These are phyloP conservation scores for Kodamaea neixiangensis DNA, from an alignment of 805 yeast genomes.

Conservation along the genomic window DNA sequence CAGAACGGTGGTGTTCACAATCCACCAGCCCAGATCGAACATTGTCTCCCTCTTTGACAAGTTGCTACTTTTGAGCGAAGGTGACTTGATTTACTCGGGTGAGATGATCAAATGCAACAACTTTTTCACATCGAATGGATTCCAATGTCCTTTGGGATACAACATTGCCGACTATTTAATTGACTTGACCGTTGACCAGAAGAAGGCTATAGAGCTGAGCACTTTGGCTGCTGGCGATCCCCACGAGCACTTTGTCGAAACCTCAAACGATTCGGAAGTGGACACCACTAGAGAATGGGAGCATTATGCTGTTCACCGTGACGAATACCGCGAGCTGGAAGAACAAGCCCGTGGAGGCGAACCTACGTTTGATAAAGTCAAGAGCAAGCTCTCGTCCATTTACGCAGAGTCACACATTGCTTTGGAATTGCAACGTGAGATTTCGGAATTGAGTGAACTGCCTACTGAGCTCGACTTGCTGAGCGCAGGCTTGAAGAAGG, in stretches of 20 bases:
- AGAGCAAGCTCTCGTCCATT: constrained; percentile 32
- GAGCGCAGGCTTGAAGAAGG: constrained; percentile 44
- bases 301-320: constrained; percentile 79
- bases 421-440: constrained; percentile 42
- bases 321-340: constrained; percentile 45
- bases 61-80: constrained; percentile 77
- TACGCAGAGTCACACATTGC: constrained; percentile 43
- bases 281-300: constrained; percentile 83
- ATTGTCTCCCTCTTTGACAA: constrained; percentile 90
- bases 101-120: constrained; percentile 72
- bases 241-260: constrained; percentile 31
- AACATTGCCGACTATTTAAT: constrained; percentile 92
- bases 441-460: constrained; percentile 25
- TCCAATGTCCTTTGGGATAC: constrained; percentile 82
- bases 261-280: constrained; percentile 31
- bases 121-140: constrained; percentile 75
- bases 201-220: constrained; percentile 29
- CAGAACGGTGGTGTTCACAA: constrained; percentile 88
- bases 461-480: constrained; percentile 30
- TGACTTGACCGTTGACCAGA: constrained; percentile 78
- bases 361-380: constrained; percentile 13
- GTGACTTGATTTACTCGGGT: constrained; percentile 86
- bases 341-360: not conserved
- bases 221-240: constrained; percentile 20
- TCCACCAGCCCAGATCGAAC: constrained; percentile 96